Conservation (phyloP, 192 early-diverging fungal genomes). For the Entophlyctis helioformis region DNA sequence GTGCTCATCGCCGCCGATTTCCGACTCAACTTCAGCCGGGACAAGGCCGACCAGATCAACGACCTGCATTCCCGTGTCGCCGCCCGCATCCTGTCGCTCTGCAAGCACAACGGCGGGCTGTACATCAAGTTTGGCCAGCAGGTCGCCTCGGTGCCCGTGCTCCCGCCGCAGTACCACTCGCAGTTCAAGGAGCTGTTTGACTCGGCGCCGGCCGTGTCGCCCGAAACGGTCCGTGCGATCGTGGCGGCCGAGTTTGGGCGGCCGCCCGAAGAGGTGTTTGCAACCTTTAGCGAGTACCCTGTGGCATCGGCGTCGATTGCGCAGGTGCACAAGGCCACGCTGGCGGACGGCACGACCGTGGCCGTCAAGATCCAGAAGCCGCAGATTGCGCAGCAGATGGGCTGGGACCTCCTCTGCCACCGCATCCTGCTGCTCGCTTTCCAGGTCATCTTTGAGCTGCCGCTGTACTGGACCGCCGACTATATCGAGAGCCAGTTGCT, state of each 20-base stretch:
- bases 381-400: conserved; percentile 71
- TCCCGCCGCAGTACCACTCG: conserved; percentile 32
- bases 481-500: conserved; percentile 63
- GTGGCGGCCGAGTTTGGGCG: conserved; percentile 52
- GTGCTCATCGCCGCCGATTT: conserved; percentile 33
- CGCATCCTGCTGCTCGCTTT: conserved; percentile 46
- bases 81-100: conserved; percentile 59
- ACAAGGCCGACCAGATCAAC: conserved; percentile 44
- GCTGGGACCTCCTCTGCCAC: conserved; percentile 66
- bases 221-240: conserved; percentile 46
- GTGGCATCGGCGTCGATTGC: conserved; percentile 89
- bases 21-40: conserved; percentile 72
- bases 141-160: conserved; percentile 25
- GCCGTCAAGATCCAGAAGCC: conserved; percentile 95
- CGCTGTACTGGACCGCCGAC: conserved; percentile 63
- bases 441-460: conserved; percentile 72
- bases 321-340: conserved; percentile 75
- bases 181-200: conserved; percentile 64
- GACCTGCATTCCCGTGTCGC: conserved; percentile 64
- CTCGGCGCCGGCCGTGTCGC: conserved; percentile 65
- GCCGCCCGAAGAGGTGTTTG: conserved; percentile 41
- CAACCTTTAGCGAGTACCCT: conserved; percentile 52
- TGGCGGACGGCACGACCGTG: conserved; percentile 51
- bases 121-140: conserved; percentile 81
- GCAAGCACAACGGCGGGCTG: conserved; percentile 68